Evolutionary conservation across 306 rosid genomes (phyloP).

Genomic region (Quercus berberidifolia): DNA sequence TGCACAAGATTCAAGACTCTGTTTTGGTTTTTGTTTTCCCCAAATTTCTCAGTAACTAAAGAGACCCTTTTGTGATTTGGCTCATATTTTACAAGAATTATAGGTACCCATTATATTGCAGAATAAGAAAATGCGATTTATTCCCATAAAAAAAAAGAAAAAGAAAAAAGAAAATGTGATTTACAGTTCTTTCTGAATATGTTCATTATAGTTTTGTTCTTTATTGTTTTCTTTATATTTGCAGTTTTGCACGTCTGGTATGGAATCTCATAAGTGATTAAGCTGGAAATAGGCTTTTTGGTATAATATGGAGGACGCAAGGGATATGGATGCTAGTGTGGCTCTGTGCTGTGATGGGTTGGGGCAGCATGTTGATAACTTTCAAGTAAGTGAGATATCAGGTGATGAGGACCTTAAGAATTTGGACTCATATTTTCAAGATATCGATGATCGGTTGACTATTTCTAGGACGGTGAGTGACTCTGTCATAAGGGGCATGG

Average conservation of each 20-base stretch:
- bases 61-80: not conserved
- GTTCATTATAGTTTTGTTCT: not conserved
- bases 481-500: constrained; percentile 73
- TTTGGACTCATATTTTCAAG: constrained; percentile 60
- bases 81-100: not conserved
- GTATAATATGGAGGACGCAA: constrained; percentile 28
- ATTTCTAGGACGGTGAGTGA: constrained; percentile 92
- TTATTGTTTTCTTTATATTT: not conserved
- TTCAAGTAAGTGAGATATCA: constrained; percentile 36
- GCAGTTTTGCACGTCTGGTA: constrained; percentile 1
- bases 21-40: not conserved
- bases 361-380: constrained; percentile 25
- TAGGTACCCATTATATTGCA: not conserved
- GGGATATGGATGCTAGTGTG: constrained; percentile 30
- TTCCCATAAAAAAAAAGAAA: too few relatives aligned
- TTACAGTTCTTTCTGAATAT: not conserved
- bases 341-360: constrained; percentile 12
- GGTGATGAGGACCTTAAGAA: too few relatives aligned
- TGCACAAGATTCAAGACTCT: not conserved
- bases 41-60: not conserved
- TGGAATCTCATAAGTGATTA: not conserved
- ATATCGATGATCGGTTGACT: constrained; percentile 52
- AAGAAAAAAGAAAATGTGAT: not conserved
- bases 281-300: constrained; percentile 13
- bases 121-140: not conserved